Percentiles rank a stretch among this genome's conserved stretches.
Evolutionary conservation across 352 stramenopile genomes (phyloP).

Genomic region (Pythium volutum): DNA sequence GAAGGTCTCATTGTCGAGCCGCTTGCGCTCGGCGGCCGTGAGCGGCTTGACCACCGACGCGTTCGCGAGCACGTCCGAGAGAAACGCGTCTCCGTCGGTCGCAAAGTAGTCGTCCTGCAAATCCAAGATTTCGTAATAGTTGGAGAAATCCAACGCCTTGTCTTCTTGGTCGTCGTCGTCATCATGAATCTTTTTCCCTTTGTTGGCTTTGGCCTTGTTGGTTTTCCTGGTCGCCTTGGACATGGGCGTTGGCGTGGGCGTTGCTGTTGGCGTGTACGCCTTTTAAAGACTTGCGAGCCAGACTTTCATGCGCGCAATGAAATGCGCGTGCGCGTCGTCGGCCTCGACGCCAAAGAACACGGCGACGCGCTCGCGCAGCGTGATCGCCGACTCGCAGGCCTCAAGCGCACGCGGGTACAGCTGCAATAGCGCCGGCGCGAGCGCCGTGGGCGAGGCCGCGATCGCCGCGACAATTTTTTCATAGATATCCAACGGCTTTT

Average conservation of each 20-base stretch:
- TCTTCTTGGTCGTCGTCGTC: background rate
- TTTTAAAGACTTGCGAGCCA: background rate
- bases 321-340: conserved; percentile 13
- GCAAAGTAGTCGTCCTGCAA: conserved; percentile 6
- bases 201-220: background rate
- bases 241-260: too few species aligned
- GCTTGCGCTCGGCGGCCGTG: conserved; percentile 2
- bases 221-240: too few species aligned
- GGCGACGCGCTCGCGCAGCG: conserved; percentile 6
- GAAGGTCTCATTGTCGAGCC: background rate
- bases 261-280: background rate
- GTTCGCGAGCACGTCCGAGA: background rate
- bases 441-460: background rate
- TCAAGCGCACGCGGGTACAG: conserved; percentile 6
- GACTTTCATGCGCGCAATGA: background rate
- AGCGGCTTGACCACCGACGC: background rate
- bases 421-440: conserved; percentile 12
- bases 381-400: conserved; percentile 13
- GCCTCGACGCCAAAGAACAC: background rate
- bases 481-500: conserved; percentile 9
- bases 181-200: too few species aligned
- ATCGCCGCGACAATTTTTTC: conserved; percentile 14
- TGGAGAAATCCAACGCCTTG: conserved; percentile 6
- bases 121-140: conserved; percentile 5
- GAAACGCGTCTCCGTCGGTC: background rate